phyloP scores from a whole-genome alignment of 2,329 filamentous ascomycete species.

The Aspergillaceae sp. region DNA sequence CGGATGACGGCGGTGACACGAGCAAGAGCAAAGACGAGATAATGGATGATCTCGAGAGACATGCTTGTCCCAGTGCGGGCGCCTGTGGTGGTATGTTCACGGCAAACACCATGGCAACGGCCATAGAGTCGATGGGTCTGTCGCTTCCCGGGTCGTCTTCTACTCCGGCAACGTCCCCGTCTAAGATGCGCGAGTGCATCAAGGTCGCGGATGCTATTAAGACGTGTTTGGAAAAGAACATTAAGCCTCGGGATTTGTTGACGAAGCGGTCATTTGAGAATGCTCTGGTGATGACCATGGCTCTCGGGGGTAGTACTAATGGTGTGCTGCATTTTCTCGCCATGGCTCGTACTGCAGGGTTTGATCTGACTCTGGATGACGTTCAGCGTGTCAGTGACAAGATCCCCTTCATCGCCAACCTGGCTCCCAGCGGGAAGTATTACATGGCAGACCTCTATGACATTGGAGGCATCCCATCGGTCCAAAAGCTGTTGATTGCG shows the following conservation, averaged over 20 bases:
- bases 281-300: slow-evolving; percentile 82
- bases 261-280: slow-evolving; percentile 79
- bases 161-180: slow-evolving; percentile 68
- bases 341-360: slow-evolving; percentile 78
- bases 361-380: slow-evolving; percentile 70
- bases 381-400: slow-evolving; percentile 72
- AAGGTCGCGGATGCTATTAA: slow-evolving; percentile 71
- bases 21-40: slow-evolving; percentile 67
- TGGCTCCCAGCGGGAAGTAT: slow-evolving; percentile 75
- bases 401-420: slow-evolving; percentile 76
- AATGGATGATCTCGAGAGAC: slow-evolving; percentile 69
- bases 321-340: slow-evolving; percentile 81
- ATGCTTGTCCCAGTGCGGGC: slow-evolving; percentile 69
- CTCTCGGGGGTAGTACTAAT: slow-evolving; percentile 83
- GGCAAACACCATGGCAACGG: slow-evolving; percentile 87
- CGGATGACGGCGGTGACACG: slow-evolving; percentile 54
- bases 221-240: slow-evolving; percentile 71
- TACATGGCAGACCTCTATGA: slow-evolving; percentile 83
- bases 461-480: slow-evolving; percentile 74
- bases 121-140: slow-evolving; percentile 81
- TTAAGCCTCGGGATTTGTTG: slow-evolving; percentile 69
- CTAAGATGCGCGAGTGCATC: slow-evolving; percentile 80
- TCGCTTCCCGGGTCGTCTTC: slow-evolving; percentile 75
- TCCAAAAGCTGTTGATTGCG: slow-evolving; percentile 77
- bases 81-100: slow-evolving; percentile 93